phyloP scores from a whole-genome alignment of 805 yeast genomes.

The Wickerhamomyces hampshirensis region DNA sequence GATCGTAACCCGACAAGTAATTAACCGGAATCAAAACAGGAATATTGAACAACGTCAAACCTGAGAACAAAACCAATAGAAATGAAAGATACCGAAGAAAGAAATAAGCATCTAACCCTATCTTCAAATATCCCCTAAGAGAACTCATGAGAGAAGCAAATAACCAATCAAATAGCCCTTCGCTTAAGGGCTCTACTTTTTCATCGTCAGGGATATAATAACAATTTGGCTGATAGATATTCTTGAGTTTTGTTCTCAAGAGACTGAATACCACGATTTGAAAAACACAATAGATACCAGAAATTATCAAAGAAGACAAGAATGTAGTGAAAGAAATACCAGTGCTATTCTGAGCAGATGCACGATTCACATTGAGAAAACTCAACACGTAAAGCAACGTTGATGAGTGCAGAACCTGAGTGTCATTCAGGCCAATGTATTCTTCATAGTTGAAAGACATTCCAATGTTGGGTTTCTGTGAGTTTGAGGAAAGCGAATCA shows the following conservation, averaged over 20 bases:
- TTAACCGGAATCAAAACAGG: conserved; percentile 66
- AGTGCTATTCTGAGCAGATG: conserved; percentile 49
- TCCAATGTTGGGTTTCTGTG: too few species aligned
- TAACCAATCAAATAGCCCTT: conserved; percentile 55
- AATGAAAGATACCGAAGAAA: conserved; percentile 58
- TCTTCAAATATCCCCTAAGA: conserved; percentile 38
- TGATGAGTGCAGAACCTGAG: conserved; percentile 15
- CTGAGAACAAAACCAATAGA: conserved; percentile 44
- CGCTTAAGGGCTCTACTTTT: conserved; percentile 33
- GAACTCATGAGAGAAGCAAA: conserved; percentile 35
- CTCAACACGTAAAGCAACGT: conserved; percentile 24
- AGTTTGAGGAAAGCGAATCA: too few species aligned
- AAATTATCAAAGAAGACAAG: conserved; percentile 48
- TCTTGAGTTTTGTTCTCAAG: conserved; percentile 30
- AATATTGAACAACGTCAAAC: conserved; percentile 49
- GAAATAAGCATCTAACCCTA: conserved; percentile 74
- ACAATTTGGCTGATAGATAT: conserved; percentile 53
- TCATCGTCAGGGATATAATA: conserved; percentile 35
- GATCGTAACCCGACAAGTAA: conserved; percentile 27
- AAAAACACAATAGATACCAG: conserved; percentile 46
- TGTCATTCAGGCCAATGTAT: conserved; percentile 1
- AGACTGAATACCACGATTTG: conserved; percentile 44
- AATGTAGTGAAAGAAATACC: conserved; percentile 57
- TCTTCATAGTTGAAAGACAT: not conserved
- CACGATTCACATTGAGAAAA: conserved; percentile 48